A percentile compares a stretch with the other conserved stretches of the same genome.
Conservation (phyloP, 768 basidiomycete species). For the Tulasnella sp. region DNA sequence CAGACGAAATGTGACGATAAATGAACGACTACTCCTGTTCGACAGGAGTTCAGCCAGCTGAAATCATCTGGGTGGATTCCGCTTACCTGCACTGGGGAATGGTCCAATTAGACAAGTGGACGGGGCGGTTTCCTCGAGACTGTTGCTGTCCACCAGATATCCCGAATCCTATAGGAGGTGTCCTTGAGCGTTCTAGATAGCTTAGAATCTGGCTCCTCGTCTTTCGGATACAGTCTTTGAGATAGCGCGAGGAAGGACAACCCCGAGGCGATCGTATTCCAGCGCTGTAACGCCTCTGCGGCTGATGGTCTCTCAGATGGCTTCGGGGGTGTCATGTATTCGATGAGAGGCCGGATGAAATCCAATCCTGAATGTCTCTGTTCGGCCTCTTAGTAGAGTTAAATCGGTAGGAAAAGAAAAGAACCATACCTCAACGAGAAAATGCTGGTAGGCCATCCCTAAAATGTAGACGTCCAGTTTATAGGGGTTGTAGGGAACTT, state of each 20-base stretch:
- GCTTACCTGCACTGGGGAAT: neutral
- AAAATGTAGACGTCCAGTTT: slow-evolving; percentile 34
- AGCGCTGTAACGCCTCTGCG: neutral
- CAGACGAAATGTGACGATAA: neutral
- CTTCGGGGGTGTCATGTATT: slow-evolving; percentile 26
- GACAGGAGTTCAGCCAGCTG: neutral
- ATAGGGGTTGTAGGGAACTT: slow-evolving; percentile 29
- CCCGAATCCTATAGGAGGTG: neutral
- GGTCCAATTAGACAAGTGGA: neutral
- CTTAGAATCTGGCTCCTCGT: neutral
- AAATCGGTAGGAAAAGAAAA: neutral
- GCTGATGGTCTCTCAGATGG: slow-evolving; percentile 24
- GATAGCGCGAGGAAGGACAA: neutral
- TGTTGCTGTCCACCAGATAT: slow-evolving; percentile 13
- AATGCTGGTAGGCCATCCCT: slow-evolving; percentile 21
- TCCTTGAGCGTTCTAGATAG: neutral
- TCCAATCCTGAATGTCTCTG: neutral
- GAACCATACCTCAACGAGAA: slow-evolving; percentile 11
- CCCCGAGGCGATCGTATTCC: neutral
- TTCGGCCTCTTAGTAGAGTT: neutral
- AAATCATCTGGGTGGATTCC: neutral
- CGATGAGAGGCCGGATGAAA: slow-evolving; percentile 22
- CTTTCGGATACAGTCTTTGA: slow-evolving; percentile 4
- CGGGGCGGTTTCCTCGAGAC: neutral
- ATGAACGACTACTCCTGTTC: neutral